These are phyloP conservation scores for Ploettnerulaceae sp. DNA, from an alignment of 2,329 filamentous ascomycete genomes.

Conservation along the genomic window DNA sequence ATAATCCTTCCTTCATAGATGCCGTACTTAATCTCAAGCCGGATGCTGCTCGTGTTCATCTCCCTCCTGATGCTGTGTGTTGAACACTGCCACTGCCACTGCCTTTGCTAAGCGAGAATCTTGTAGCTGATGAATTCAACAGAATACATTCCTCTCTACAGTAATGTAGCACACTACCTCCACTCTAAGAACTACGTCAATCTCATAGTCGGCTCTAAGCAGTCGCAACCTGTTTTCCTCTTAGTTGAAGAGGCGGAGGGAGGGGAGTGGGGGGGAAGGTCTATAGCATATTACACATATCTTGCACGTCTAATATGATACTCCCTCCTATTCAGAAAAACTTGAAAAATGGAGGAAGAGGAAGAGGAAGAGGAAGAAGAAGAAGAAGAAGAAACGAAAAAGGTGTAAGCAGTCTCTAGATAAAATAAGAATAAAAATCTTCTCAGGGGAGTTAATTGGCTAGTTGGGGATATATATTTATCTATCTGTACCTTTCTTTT, in stretches of 20 bases:
- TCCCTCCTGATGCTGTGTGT: conserved; percentile 55
- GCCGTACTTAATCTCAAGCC: conserved; percentile 61
- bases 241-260: conserved; percentile 53
- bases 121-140: background rate
- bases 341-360: too few species aligned
- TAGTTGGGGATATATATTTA: too few species aligned
- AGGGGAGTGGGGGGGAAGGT: too few species aligned
- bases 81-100: background rate
- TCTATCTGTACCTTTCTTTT: too few species aligned
- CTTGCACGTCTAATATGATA: too few species aligned
- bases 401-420: too few species aligned
- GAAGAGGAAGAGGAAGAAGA: too few species aligned
- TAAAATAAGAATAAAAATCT: too few species aligned
- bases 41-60: conserved; percentile 54
- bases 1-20: conserved; percentile 65
- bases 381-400: too few species aligned
- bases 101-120: background rate
- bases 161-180: conserved; percentile 57
- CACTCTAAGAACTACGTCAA: conserved; percentile 61
- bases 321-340: too few species aligned
- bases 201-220: conserved; percentile 63
- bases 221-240: conserved; percentile 58
- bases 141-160: conserved; percentile 62
- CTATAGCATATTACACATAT: too few species aligned
- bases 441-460: too few species aligned